These are phyloP conservation scores for Westerdykella sp. DNA, from an alignment of 2,329 filamentous ascomycete genomes.

Conservation along the genomic window DNA sequence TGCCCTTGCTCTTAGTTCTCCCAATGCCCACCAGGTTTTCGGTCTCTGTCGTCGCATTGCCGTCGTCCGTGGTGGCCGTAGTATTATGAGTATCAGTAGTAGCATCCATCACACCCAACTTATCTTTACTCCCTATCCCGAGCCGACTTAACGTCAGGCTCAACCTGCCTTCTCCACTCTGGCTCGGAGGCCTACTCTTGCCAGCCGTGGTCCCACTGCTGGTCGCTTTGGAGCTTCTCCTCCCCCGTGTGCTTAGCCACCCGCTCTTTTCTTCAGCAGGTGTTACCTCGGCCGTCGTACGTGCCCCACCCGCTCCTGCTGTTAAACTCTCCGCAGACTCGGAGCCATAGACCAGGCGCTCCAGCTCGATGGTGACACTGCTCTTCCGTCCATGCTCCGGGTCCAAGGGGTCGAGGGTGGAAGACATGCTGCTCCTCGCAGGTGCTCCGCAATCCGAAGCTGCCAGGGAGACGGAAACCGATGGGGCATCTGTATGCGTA, in stretches of 20 bases:
- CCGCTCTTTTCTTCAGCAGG: conserved; percentile 39
- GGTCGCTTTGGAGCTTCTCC: conserved; percentile 17
- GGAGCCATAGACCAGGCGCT: no score
- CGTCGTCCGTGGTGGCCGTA: conserved; percentile 5
- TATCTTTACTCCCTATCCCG: conserved; percentile 40
- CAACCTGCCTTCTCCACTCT: conserved; percentile 37
- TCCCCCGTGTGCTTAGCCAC: conserved; percentile 30
- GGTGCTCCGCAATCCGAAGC: conserved; percentile 13
- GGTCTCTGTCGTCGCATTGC: conserved; percentile 17
- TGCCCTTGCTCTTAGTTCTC: conserved; percentile 23
- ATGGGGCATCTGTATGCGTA: no score
- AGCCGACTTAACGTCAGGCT: conserved; percentile 38
- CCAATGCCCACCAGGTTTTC: neutral
- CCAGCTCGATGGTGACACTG: conserved; percentile 36
- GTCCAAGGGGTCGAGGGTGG: conserved; percentile 4
- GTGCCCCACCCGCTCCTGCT: conserved; percentile 6
- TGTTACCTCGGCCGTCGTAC: conserved; percentile 33
- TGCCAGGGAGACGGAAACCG: conserved; percentile 8
- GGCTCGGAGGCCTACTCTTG: conserved; percentile 38
- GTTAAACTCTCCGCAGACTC: no score
- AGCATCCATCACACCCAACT: conserved; percentile 25
- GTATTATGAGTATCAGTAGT: neutral
- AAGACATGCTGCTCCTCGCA: conserved; percentile 26
- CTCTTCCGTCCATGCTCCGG: conserved; percentile 12
- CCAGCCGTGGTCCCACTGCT: conserved; percentile 15